Percentiles rank a stretch among this genome's conserved stretches.
Conservation (phyloP, 1,284 basidiomycete species). For the Cryptococcus depauperatus region DNA sequence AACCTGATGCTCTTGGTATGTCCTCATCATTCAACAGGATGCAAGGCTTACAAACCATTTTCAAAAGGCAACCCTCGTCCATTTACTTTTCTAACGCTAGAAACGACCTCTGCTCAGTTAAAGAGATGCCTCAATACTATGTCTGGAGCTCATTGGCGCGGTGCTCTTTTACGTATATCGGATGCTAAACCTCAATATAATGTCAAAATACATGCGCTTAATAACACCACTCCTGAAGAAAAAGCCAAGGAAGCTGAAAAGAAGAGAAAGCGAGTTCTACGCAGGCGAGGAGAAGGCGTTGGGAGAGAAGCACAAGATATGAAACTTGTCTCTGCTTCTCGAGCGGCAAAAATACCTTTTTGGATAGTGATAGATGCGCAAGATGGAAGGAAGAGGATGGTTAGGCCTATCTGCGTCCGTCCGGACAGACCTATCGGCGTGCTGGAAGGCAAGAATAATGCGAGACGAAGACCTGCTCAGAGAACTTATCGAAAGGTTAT, state of each 20-base stretch:
- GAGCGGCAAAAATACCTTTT: constrained; percentile 1
- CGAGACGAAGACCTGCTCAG: constrained; percentile 15
- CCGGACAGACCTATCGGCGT: background rate
- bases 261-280: constrained; percentile 22
- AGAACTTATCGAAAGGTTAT: constrained; percentile 26
- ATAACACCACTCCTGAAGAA: constrained; percentile 16
- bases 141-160: constrained; percentile 43
- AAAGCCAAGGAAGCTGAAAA: constrained; percentile 18
- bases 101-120: constrained; percentile 36
- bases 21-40: background rate
- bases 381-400: background rate
- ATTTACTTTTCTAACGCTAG: constrained; percentile 39
- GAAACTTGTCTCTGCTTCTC: background rate
- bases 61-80: constrained; percentile 33
- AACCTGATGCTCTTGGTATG: constrained; percentile 38
- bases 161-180: constrained; percentile 37
- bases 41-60: background rate
- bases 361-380: background rate
- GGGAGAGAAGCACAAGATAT: constrained; percentile 41
- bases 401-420: background rate
- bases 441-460: constrained; percentile 13
- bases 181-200: constrained; percentile 36
- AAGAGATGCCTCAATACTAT: constrained; percentile 44
- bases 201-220: constrained; percentile 9
- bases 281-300: constrained; percentile 23